Base-by-base conservation (phyloP, 192 early-diverging fungal genomes). In the Mortierella antarctica region DNA sequence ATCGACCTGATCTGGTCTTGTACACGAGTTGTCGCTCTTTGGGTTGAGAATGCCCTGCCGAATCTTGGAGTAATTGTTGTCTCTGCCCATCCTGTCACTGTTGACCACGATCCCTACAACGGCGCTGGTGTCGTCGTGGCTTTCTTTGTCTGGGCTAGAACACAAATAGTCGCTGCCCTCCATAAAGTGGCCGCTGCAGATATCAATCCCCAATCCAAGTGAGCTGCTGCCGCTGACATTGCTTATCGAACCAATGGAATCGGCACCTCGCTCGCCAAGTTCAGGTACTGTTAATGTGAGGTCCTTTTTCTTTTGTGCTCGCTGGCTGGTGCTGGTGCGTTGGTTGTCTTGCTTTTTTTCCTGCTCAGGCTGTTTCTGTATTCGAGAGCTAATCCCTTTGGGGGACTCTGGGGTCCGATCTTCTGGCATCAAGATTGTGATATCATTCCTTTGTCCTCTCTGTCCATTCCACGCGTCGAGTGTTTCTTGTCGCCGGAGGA, bases 181-280 rank as follows among this genome's bases (percentile, higher is more conserved):
- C 31, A 59, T 52, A 45, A 51, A 13, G 45, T 17, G 39, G 44
- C 48, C 53, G 44, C 40, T 57, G 40, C 45, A 44, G 7, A 77
- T 60, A 9, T 70, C 74, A 21, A 77, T 77, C 9, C 74, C 74
- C 41, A 77, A 42, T 17, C 74, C 74, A n/a, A 70, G 21, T 0
- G 74, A 62, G 44, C 21, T 72, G 31, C 31, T 2, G 13, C 17
- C n/a, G 54, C 46, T 57, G 42, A 6, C 50, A 42, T 9, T 23
- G 67, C 44, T 58, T 2, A n/a, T 61, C 8, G 42, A 0, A 54
- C 20, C 14, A 0, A 31, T 15, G 7, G 51, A 31, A 31, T 31
- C 31, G 31, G 31, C 31, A 31, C 31, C 31, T 31, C 31, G 31
- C 31, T 31, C 31, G 31, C 31, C 31, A 31, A 31, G 31, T 31